Base-by-base conservation (phyloP, 2,329 filamentous ascomycete species). In the Aureobasidium sp. region DNA sequence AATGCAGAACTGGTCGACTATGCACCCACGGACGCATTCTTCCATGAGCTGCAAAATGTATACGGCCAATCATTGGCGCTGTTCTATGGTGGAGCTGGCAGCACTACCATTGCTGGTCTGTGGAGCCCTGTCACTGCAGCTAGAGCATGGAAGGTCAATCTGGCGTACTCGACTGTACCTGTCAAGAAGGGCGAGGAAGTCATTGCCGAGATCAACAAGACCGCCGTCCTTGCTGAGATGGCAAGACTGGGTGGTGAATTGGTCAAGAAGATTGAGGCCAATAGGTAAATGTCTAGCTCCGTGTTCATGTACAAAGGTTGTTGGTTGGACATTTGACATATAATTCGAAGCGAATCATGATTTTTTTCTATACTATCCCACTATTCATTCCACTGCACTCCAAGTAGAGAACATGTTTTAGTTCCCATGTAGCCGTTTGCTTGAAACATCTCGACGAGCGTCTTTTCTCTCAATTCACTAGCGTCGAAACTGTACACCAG, bases 11-110 rank as follows among this genome's bases (percentile, higher is more conserved):
- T 37, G 69, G 67, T 87, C 5, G 82, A 84, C 2, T 82, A 83
- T 25, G 79, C 87, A n/a, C 84, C 88, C 0, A 77, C 86, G 1
- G 75, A 78, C 9, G 77, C 85, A 9, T 86, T 93, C 63, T 74
- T 91, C 17, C 75, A 79, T 17, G 89, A 94, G 68, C 77, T 97
- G 14, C 79, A 84, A 65, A 77, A 76, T 3, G 72, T 85, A 2
- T 97, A 91, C 71, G 82, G 82, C 3, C 82, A 86, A 39, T 83
- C 84, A 2, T 77, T 96, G 37, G 77, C 97, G 2, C 90, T 97
- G 74, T 97, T 97, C 78, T 82, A 86, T 66, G 87, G 91, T 36
- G 79, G 77, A 5, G 72, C 79, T 1, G 78, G 80, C 1, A 80
- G 85, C 27, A 80, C 84, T 62, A 71, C 81, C 8, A 81, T 89